Percentiles rank a stretch among this genome's conserved stretches.
Evolutionary conservation across 805 yeast genomes (phyloP).

Genomic region (Cyberlindnera maritima): DNA sequence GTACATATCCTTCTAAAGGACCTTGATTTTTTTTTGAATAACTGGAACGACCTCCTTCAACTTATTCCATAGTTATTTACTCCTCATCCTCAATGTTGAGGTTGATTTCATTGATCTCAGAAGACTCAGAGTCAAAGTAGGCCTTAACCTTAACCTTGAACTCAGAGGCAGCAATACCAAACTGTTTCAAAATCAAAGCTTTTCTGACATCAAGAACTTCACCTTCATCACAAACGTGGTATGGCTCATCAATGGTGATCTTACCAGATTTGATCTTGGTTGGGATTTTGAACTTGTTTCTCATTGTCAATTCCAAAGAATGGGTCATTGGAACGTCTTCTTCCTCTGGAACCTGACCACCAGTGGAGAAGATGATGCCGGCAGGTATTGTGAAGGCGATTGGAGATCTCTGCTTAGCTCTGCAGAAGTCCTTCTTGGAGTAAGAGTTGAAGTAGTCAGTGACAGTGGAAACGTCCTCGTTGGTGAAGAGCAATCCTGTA

Average conservation of each 20-base stretch:
- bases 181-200: conserved; percentile 87
- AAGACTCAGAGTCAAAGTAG: conserved; percentile 64
- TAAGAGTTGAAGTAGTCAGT: conserved; percentile 79
- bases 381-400: conserved; percentile 81
- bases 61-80: neutral
- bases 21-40: no score
- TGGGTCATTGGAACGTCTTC: conserved; percentile 98
- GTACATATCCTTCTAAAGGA: neutral
- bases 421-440: conserved; percentile 76
- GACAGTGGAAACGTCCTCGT: conserved; percentile 89
- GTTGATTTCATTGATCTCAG: conserved; percentile 31
- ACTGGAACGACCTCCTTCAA: no score
- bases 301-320: conserved; percentile 88
- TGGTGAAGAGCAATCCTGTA: conserved; percentile 84
- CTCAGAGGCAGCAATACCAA: conserved; percentile 92
- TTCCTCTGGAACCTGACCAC: conserved; percentile 85
- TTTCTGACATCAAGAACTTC: conserved; percentile 84
- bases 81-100: conserved; percentile 33
- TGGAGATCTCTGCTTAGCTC: conserved; percentile 86
- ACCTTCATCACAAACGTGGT: conserved; percentile 76
- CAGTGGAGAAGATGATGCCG: conserved; percentile 91
- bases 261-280: conserved; percentile 89
- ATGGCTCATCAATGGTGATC: conserved; percentile 71
- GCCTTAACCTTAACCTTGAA: conserved; percentile 82
- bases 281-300: conserved; percentile 88